These are phyloP conservation scores for Xerocomus minutiporus DNA, from an alignment of 1,284 basidiomycete genomes.

Conservation along the genomic window DNA sequence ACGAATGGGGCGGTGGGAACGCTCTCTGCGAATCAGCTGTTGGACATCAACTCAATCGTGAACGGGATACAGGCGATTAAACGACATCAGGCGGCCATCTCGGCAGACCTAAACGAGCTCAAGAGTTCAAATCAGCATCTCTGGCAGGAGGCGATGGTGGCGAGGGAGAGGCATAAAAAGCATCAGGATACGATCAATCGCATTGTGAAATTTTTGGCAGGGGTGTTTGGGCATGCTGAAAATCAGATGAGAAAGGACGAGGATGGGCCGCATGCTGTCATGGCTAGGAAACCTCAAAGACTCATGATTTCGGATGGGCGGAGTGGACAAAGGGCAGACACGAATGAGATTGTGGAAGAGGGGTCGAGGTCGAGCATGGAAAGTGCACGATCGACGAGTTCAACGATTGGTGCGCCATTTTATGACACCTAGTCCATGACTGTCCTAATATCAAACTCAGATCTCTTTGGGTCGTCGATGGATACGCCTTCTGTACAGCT, in stretches of 20 bases:
- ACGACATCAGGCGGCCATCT: slow-evolving; percentile 87
- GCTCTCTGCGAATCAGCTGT: slow-evolving; percentile 44
- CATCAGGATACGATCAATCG: slow-evolving; percentile 97
- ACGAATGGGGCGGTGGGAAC: slow-evolving; percentile 16
- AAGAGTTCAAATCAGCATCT: slow-evolving; percentile 85
- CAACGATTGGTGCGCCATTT: slow-evolving; percentile 11
- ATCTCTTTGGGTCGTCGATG: slow-evolving; percentile 29
- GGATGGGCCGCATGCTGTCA: slow-evolving; percentile 41
- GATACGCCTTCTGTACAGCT: slow-evolving; percentile 30
- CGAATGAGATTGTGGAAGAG: slow-evolving; percentile 38
- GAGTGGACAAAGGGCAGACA: slow-evolving; percentile 35
- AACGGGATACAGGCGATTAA: slow-evolving; percentile 86
- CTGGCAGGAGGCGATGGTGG: slow-evolving; percentile 88
- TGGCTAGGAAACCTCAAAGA: slow-evolving; percentile 50
- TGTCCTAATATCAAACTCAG: slow-evolving; percentile 20
- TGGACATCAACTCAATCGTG: slow-evolving; percentile 75
- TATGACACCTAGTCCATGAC: background rate
- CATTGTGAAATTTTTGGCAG: slow-evolving; percentile 91
- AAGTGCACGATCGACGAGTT: slow-evolving; percentile 25
- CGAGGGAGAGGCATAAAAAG: slow-evolving; percentile 78
- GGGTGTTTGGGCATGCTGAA: slow-evolving; percentile 75
- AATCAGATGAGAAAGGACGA: slow-evolving; percentile 43
- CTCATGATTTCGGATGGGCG: slow-evolving; percentile 64
- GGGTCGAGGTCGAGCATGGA: slow-evolving; percentile 28
- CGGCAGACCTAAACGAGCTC: slow-evolving; percentile 82